Percentiles rank a stretch among this genome's conserved stretches.
Evolutionary conservation across 768 basidiomycete genomes (phyloP).

Genomic region (Suillus decipiens): DNA sequence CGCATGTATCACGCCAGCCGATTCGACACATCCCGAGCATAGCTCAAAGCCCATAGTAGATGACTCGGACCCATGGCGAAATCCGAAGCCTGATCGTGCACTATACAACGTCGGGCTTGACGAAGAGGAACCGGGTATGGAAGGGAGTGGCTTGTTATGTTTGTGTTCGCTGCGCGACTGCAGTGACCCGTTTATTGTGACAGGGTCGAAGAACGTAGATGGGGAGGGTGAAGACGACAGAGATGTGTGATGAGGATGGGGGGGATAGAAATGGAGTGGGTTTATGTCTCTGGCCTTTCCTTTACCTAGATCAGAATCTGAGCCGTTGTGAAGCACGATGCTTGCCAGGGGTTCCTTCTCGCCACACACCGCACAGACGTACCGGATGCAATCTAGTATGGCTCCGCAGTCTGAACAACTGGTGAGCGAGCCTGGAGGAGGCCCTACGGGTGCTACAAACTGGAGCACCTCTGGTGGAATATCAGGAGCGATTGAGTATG

Average conservation of each 20-base stretch:
- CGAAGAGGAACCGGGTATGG: slow-evolving; percentile 35
- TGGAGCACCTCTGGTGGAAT: slow-evolving; percentile 56
- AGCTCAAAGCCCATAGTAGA: slow-evolving; percentile 70
- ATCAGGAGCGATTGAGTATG: slow-evolving; percentile 31
- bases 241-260: slow-evolving; percentile 34
- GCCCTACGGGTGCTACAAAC: slow-evolving; percentile 46
- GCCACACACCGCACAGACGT: slow-evolving; percentile 88
- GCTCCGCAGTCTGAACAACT: slow-evolving; percentile 83
- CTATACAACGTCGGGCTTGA: slow-evolving; percentile 22
- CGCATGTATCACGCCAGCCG: slow-evolving; percentile 77
- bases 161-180: slow-evolving; percentile 18
- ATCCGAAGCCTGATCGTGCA: slow-evolving; percentile 9
- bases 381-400: slow-evolving; percentile 78
- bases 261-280: slow-evolving; percentile 34
- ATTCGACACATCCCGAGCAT: slow-evolving; percentile 78
- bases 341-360: slow-evolving; percentile 57
- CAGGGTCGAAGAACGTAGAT: slow-evolving; percentile 23
- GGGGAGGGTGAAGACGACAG: slow-evolving; percentile 23
- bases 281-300: slow-evolving; percentile 45
- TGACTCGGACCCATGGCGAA: slow-evolving; percentile 5
- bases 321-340: slow-evolving; percentile 15
- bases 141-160: slow-evolving; percentile 47
- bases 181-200: slow-evolving; percentile 16
- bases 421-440: slow-evolving; percentile 65
- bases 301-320: slow-evolving; percentile 33